Conservation (phyloP, 768 basidiomycete species). For the Leccinum variicolor region DNA sequence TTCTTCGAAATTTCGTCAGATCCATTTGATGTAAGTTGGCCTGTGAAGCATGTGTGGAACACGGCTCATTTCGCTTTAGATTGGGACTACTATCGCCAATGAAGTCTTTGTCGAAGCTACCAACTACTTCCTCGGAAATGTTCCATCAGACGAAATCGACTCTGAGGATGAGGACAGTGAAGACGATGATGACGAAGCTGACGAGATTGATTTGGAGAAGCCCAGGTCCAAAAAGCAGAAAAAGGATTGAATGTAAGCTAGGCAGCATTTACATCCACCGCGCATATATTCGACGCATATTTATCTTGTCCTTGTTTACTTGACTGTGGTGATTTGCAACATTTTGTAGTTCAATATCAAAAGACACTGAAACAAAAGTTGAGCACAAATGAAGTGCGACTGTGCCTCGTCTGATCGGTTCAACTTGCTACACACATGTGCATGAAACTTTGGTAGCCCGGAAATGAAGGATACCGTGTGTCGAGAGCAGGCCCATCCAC, state of each 20-base stretch:
- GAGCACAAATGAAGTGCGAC: neutral
- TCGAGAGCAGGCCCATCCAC: too few species aligned
- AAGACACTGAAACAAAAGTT: neutral
- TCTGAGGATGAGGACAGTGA: conserved; percentile 66
- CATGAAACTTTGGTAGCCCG: neutral
- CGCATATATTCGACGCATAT: conserved; percentile 20
- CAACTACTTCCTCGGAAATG: conserved; percentile 75
- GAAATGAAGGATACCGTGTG: too few species aligned
- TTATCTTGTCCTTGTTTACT: conserved; percentile 20
- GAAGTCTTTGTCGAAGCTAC: conserved; percentile 81
- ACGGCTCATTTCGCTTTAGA: conserved; percentile 37
- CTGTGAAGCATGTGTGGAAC: neutral
- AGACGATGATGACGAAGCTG: conserved; percentile 74
- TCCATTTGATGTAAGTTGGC: conserved; percentile 57
- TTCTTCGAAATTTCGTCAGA: conserved; percentile 71
- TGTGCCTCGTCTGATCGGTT: neutral
- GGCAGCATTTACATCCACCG: conserved; percentile 10
- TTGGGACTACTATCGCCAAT: conserved; percentile 68
- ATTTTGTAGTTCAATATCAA: conserved; percentile 1
- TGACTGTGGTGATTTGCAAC: conserved; percentile 5
- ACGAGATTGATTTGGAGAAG: conserved; percentile 87
- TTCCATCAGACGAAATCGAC: conserved; percentile 56
- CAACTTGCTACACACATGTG: neutral
- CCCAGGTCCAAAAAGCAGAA: conserved; percentile 74
- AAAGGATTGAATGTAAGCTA: conserved; percentile 28